Conservation (phyloP, 192 early-diverging fungal species). For the Dimargaris verticillata region DNA sequence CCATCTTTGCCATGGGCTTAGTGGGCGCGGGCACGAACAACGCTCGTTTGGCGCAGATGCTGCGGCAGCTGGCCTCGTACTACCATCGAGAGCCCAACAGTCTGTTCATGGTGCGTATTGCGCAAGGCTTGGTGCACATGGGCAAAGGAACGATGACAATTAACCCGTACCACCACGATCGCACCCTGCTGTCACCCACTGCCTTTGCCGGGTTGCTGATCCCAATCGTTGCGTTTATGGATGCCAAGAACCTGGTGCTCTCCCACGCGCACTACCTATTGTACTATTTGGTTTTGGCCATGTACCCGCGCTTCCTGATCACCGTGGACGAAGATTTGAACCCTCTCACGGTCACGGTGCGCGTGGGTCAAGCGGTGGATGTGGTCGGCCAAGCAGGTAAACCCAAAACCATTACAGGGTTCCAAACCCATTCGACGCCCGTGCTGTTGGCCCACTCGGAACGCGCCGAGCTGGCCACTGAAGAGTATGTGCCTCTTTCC, state of each 20-base stretch:
- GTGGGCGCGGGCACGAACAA: conserved; percentile 99
- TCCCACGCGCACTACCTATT: conserved; percentile 83
- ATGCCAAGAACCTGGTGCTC: conserved; percentile 79
- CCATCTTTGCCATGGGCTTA: conserved; percentile 97
- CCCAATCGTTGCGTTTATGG: conserved; percentile 79
- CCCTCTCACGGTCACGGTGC: conserved; percentile 64
- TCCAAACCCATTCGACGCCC: conserved; percentile 96
- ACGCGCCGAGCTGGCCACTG: conserved; percentile 93
- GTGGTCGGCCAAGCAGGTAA: conserved; percentile 95
- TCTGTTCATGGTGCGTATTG: conserved; percentile 36
- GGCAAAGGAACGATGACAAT: conserved; percentile 97
- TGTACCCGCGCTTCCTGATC: conserved; percentile 97
- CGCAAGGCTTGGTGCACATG: conserved; percentile 53
- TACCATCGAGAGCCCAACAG: conserved; percentile 81
- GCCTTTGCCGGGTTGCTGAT: conserved; percentile 75
- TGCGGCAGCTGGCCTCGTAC: conserved; percentile 89
- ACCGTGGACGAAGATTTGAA: conserved; percentile 87
- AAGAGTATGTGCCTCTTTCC: conserved; percentile 80
- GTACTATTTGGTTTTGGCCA: conserved; percentile 80
- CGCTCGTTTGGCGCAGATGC: conserved; percentile 91
- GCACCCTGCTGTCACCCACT: conserved; percentile 78
- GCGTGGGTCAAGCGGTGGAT: conserved; percentile 99
- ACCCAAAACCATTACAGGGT: conserved; percentile 98
- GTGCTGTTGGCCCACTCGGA: conserved; percentile 91
- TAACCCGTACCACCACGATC: conserved; percentile 88